A percentile compares a stretch with the other conserved stretches of the same genome.
phyloP scores from a whole-genome alignment of 768 basidiomycete genomes.

The Suillus discolor region DNA sequence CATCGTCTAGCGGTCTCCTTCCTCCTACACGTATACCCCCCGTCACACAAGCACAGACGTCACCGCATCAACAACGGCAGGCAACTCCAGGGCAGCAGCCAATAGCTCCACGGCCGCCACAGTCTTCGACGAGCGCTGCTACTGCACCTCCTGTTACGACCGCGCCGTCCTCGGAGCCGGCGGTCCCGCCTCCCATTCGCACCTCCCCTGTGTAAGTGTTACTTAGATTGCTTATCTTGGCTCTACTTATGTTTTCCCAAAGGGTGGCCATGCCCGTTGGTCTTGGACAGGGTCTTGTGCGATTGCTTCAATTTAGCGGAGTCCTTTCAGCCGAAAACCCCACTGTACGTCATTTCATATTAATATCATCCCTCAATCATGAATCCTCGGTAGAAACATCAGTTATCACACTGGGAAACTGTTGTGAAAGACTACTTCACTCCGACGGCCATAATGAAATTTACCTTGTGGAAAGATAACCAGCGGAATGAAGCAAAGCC shows the following conservation, averaged over 20 bases:
- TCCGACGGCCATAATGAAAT: slow-evolving; percentile 69
- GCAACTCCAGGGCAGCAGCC: slow-evolving; percentile 38
- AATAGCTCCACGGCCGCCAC: slow-evolving; percentile 39
- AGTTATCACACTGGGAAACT: slow-evolving; percentile 66
- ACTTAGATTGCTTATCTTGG: not conserved
- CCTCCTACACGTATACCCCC: slow-evolving; percentile 35
- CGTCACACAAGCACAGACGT: slow-evolving; percentile 40
- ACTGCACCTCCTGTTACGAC: slow-evolving; percentile 26
- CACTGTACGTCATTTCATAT: slow-evolving; percentile 39
- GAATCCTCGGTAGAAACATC: slow-evolving; percentile 49
- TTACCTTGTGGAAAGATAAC: slow-evolving; percentile 89
- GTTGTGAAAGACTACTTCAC: slow-evolving; percentile 73
- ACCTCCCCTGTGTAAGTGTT: slow-evolving; percentile 35
- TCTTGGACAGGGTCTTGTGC: slow-evolving; percentile 62
- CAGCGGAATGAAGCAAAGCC: slow-evolving; percentile 78
- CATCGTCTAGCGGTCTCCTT: slow-evolving; percentile 21
- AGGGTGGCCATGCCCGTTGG: slow-evolving; percentile 43
- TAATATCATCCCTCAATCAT: slow-evolving; percentile 11
- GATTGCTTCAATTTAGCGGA: slow-evolving; percentile 72
- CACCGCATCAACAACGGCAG: slow-evolving; percentile 34
- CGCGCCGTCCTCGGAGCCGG: slow-evolving; percentile 30
- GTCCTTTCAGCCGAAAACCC: slow-evolving; percentile 57
- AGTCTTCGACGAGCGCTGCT: slow-evolving; percentile 22
- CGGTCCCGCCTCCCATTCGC: slow-evolving; percentile 35
- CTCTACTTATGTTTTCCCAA: slow-evolving; percentile 9